Evolutionary conservation across 2,329 filamentous ascomycete genomes (phyloP), one percentile per base, ranked within the genome.

Genomic region (Neofusicoccum sp.): DNA sequence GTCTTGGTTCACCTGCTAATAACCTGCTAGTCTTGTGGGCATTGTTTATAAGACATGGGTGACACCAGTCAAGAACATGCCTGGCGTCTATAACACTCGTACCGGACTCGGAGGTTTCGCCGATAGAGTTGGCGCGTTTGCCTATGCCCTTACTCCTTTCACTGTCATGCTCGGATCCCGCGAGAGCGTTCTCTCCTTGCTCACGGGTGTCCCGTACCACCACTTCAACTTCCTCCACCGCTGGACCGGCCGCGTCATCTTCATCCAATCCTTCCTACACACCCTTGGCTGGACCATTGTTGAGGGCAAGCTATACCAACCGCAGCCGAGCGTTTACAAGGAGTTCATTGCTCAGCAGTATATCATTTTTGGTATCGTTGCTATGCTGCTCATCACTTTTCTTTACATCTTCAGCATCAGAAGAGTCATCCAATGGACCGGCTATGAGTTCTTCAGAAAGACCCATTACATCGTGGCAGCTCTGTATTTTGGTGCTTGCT

Each of bases 401-500:
- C 75, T 92, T 1, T 84, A 87, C 64, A 70, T 87, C 4, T 78
- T 90, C 59, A 88, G 87, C 64, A 83, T 83, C 0, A 79, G 81
- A 11, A 81, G 80, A 72, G 87, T 82, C 0, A 89, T 92, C 63
- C 81, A 83, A 7, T 75, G 83, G 52, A 91, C 88, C 0, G 90
- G 90, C 2, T 92, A 93, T 73, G 90, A 93, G 69, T 87, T 89
- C 75, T 93, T 93, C 80, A 84, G 89, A 65, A 92, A 91, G 71
- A 78, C 84, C 0, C 90, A 93, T 71, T 91, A 91, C 68, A 79
- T 92, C 11, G 79, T 92, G 2, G 90, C 89, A 9, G 86, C 89
- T 78, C 74, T 92, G 4, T 93, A 91, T 73, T 84, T 93, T 11
- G 90, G 88, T 4, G 89, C 89, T 3, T 89, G 89, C 74, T 92